Percentiles rank a stretch among this genome's conserved stretches.
Conservation (phyloP, 495 filamentous ascomycete species). For the Neurospora hispaniola region DNA sequence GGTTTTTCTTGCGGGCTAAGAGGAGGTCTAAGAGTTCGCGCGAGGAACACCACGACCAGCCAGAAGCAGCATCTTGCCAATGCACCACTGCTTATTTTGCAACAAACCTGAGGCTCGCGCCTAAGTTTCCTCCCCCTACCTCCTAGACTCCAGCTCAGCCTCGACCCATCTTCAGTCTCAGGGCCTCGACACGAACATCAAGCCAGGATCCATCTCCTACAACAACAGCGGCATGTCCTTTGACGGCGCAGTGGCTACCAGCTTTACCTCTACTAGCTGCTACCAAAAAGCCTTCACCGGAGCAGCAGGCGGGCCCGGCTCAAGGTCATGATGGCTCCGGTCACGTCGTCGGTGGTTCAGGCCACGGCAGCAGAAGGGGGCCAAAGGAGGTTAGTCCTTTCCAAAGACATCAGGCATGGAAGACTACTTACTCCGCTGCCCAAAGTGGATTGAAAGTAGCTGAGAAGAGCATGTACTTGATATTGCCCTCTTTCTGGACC, state of each 20-base stretch:
- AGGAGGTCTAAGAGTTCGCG: not conserved
- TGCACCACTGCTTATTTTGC: not conserved
- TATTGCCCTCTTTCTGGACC: too few relatives aligned
- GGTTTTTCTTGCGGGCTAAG: not conserved
- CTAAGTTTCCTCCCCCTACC: not conserved
- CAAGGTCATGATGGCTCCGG: not conserved
- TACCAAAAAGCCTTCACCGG: not conserved
- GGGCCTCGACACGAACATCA: not conserved
- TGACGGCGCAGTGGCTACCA: not conserved
- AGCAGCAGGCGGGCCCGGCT: not conserved
- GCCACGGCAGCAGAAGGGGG: not conserved
- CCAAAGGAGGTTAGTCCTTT: not conserved
- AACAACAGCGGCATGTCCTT: not conserved
- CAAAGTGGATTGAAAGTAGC: conserved; percentile 57
- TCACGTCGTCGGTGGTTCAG: not conserved
- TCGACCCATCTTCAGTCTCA: not conserved
- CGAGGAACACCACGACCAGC: not conserved
- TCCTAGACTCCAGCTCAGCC: not conserved
- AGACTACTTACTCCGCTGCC: not conserved
- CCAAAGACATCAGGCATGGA: not conserved
- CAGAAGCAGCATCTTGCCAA: not conserved
- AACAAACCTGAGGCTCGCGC: not conserved
- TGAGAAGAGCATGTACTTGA: conserved; percentile 79
- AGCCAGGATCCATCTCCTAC: not conserved
- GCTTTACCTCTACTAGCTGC: not conserved